Evolutionary conservation across 768 basidiomycete genomes (phyloP).

Genomic region (Naganishia vishniacii): DNA sequence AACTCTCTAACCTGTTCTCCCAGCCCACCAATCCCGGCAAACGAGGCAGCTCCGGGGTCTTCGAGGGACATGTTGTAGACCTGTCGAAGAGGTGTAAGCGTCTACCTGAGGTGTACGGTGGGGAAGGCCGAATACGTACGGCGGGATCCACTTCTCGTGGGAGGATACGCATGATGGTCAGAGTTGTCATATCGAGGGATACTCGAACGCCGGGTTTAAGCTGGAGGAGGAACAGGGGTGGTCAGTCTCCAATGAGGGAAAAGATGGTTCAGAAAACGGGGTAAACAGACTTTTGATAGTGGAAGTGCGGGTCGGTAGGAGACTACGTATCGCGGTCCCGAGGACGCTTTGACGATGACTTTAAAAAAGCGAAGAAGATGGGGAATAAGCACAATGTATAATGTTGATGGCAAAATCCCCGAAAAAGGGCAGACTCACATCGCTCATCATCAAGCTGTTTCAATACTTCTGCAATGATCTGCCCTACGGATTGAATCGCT

Average conservation of each 20-base stretch:
- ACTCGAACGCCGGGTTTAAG: constrained; percentile 92
- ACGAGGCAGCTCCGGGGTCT: constrained; percentile 89
- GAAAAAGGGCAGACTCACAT: constrained; percentile 57
- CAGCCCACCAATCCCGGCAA: constrained; percentile 93
- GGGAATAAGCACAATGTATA: too few species aligned
- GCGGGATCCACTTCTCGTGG: constrained; percentile 96
- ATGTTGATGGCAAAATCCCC: background rate
- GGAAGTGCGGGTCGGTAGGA: constrained; percentile 91
- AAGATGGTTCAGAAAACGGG: background rate
- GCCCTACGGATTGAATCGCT: constrained; percentile 95
- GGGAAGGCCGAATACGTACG: constrained; percentile 45
- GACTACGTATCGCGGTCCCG: constrained; percentile 96
- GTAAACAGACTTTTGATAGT: constrained; percentile 54
- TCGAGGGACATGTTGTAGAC: constrained; percentile 99
- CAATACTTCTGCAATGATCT: constrained; percentile 98
- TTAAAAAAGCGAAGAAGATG: background rate
- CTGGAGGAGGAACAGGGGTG: constrained; percentile 51
- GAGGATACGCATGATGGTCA: constrained; percentile 97
- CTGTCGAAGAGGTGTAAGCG: constrained; percentile 16
- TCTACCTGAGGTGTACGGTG: background rate
- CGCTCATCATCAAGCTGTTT: constrained; percentile 97
- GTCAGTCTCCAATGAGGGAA: background rate
- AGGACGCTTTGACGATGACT: constrained; percentile 98
- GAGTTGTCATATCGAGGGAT: constrained; percentile 96
- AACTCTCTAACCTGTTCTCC: constrained; percentile 94